A percentile compares a stretch with the other conserved stretches of the same genome.
Evolutionary conservation across 2,329 filamentous ascomycete species (phyloP).

Genomic region (Diaporthe humulicola): DNA sequence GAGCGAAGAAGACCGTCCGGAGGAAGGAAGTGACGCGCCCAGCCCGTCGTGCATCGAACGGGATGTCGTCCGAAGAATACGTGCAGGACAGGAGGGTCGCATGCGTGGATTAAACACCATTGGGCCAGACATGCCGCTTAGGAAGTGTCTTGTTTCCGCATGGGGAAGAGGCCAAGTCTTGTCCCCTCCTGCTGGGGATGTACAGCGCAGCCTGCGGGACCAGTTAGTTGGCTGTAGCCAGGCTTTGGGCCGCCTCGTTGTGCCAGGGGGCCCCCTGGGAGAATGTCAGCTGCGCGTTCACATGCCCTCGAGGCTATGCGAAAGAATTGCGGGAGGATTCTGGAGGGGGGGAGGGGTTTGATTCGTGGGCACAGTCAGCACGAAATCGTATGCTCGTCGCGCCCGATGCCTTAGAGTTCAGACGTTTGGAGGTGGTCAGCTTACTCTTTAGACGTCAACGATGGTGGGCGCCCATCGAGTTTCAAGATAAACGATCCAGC

Average conservation of each 20-base stretch:
- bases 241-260: neutral
- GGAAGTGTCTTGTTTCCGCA: neutral
- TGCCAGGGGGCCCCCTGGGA: neutral
- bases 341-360: neutral
- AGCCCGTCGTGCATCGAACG: slow-evolving; percentile 5
- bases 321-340: neutral
- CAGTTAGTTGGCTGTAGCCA: neutral
- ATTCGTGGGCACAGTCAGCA: slow-evolving; percentile 1
- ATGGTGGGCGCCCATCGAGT: neutral
- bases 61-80: slow-evolving; percentile 17
- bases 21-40: neutral
- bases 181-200: neutral
- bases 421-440: slow-evolving; percentile 18
- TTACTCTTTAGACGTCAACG: neutral
- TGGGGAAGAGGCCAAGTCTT: slow-evolving; percentile 13
- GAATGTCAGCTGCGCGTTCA: slow-evolving; percentile 24
- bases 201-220: neutral
- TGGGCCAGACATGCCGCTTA: neutral
- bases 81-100: slow-evolving; percentile 2
- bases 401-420: slow-evolving; percentile 2
- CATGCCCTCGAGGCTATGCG: slow-evolving; percentile 19
- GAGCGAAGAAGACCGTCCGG: neutral
- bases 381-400: neutral
- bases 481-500: slow-evolving; percentile 16
- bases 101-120: neutral